Evolutionary conservation across 1,139 yeast genomes (phyloP), one percentile per base, ranked within the genome.

Genomic region (Sugiyamaella neomexicana): DNA sequence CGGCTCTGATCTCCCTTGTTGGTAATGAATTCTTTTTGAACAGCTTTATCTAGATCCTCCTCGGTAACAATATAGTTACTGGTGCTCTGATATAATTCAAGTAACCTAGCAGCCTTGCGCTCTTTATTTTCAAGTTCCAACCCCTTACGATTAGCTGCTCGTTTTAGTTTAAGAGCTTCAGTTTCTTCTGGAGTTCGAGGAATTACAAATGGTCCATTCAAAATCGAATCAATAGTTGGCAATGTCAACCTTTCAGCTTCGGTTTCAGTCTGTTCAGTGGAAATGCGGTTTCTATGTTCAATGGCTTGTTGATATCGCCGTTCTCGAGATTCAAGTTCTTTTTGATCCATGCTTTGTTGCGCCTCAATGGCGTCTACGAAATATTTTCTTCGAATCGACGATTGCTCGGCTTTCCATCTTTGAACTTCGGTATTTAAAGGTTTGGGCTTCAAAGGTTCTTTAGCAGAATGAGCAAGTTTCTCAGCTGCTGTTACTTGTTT

Each of bases 71-170:
- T 85, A 70, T 80, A 88, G 54, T 78, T 76, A 37, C 80, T 77
- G 1, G 95, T 76, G 12, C 84, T 80, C 66, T 89, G 91, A 69
- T 87, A 89, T 60, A 89, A 76, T 60, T 81, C 85, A 58, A 90
- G 74, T 51, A 90, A 71, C 47, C 79, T 73, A 46, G 75, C 74
- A 10, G 91, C 82, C 64, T 80, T 80, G 45, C 72, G 70, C 48
- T 75, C 75, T 51, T 77, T 73, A 13, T 73, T 73, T 48, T 72
- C 67, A 32, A 79, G 72, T 60, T 79, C 77, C 10, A 71, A 66
- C 42, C 73, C 68, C 50, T 76, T 70, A 63, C 85, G 75, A 66
- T 83, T 83, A 52, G 78, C 79, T 53, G 72, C 70, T 59, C 83
- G 75, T 66, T 82, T 83, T 63, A 80, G 77, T 44, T 68, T 62